Percentiles rank a stretch among this genome's conserved stretches.
These are phyloP conservation scores for Pelargonium fulgidum DNA, from an alignment of 441 rosid genomes.

Conservation along the genomic window DNA sequence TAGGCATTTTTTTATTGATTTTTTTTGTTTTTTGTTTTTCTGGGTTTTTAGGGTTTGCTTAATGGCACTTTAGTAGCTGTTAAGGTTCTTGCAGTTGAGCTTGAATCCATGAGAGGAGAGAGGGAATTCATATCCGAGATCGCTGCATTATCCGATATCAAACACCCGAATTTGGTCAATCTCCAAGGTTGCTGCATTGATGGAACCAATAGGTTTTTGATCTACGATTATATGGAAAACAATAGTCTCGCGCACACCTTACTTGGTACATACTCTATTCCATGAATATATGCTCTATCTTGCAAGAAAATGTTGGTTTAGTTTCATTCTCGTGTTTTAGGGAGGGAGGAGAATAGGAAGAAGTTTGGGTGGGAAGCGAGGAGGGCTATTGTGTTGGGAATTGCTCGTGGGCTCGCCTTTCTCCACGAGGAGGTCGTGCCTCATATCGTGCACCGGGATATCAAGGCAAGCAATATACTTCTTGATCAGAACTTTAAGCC, in stretches of 20 bases:
- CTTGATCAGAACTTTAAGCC: constrained; percentile 40
- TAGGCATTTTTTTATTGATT: not conserved
- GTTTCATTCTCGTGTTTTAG: constrained; percentile 21
- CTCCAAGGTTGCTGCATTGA: constrained; percentile 56
- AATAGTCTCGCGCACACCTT: constrained; percentile 40
- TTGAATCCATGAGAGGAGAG: constrained; percentile 56
- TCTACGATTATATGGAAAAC: constrained; percentile 58
- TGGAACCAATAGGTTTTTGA: constrained; percentile 42
- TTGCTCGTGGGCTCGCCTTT: constrained; percentile 47
- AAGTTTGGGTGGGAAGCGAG: constrained; percentile 44
- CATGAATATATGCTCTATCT: not conserved
- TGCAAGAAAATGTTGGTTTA: not conserved
- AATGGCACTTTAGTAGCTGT: constrained; percentile 41
- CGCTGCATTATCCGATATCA: constrained; percentile 39
- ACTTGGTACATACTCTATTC: constrained; percentile 29
- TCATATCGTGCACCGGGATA: constrained; percentile 49
- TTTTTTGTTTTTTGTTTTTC: constrained; percentile 8
- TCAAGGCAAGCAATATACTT: constrained; percentile 51
- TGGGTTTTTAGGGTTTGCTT: constrained; percentile 39
- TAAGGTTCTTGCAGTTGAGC: constrained; percentile 46
- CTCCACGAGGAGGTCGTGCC: constrained; percentile 50
- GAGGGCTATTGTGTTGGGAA: constrained; percentile 35
- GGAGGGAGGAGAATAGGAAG: constrained; percentile 37
- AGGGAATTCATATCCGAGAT: constrained; percentile 57
- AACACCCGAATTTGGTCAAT: constrained; percentile 47